Conservation (phyloP, 1,139 yeast species). For the Kodamaea alishanica region DNA sequence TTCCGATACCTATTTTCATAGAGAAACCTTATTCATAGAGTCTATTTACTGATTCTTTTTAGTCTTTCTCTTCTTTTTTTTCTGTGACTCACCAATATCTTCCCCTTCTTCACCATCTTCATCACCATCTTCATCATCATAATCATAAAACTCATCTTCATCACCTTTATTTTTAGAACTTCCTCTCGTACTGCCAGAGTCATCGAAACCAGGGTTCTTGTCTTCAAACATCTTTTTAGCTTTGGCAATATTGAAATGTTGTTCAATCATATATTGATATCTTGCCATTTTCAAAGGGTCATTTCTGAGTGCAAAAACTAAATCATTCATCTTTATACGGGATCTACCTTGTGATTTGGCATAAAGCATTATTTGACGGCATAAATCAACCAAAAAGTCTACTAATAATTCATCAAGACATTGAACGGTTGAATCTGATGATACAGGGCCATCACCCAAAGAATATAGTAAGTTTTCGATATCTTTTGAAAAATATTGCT, state of each 20-base stretch:
- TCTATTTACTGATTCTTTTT: constrained; percentile 6
- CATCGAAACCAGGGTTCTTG: constrained; percentile 18
- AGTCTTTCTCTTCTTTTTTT: constrained; percentile 13
- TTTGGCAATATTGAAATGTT: constrained; percentile 70
- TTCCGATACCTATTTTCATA: too few species aligned
- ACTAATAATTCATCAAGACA: constrained; percentile 81
- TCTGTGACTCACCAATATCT: constrained; percentile 7
- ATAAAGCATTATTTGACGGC: constrained; percentile 36
- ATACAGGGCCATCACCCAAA: constrained; percentile 80
- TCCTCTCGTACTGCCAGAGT: constrained; percentile 10
- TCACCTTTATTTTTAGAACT: constrained; percentile 5
- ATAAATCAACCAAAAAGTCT: constrained; percentile 67
- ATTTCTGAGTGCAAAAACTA: constrained; percentile 76
- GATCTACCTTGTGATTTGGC: constrained; percentile 47
- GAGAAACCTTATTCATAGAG: too few species aligned
- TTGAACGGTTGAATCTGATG: constrained; percentile 72
- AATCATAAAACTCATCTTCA: constrained; percentile 7
- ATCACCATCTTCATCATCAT: constrained; percentile 12
- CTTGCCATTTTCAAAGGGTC: constrained; percentile 85
- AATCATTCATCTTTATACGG: constrained; percentile 81
- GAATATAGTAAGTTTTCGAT: constrained; percentile 76
- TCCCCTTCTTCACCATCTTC: constrained; percentile 16
- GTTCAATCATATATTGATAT: constrained; percentile 70
- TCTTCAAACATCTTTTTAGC: constrained; percentile 84
- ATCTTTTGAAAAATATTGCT: constrained; percentile 56